Conservation (phyloP, 2,329 filamentous ascomycete species). For the Apiospora marii region DNA sequence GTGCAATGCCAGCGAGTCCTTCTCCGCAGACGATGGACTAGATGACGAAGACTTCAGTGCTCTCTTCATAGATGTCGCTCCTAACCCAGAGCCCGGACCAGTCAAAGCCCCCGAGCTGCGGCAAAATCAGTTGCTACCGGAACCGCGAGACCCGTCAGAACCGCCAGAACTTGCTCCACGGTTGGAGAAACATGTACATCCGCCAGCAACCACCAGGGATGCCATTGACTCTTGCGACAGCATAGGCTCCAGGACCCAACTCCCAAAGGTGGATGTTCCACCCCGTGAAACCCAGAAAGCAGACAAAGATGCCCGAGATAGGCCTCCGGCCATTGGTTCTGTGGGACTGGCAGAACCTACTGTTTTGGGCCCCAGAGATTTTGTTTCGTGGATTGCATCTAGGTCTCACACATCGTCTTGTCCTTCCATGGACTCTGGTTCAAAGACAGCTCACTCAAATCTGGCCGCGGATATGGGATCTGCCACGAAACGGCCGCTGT, state of each 20-base stretch:
- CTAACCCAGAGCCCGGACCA: neutral
- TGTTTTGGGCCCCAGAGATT: neutral
- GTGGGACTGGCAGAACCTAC: neutral
- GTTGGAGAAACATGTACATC: neutral
- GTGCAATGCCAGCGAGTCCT: slow-evolving; percentile 24
- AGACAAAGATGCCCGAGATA: neutral
- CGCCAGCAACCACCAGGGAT: neutral
- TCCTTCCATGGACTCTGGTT: neutral
- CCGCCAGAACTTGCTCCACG: slow-evolving; percentile 30
- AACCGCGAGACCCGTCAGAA: slow-evolving; percentile 24
- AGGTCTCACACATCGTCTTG: neutral
- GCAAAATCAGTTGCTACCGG: slow-evolving; percentile 9
- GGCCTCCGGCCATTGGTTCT: neutral
- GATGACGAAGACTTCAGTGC: slow-evolving; percentile 23
- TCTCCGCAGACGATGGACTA: slow-evolving; percentile 27
- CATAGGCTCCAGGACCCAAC: neutral
- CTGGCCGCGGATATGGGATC: neutral
- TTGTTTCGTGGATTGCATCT: neutral
- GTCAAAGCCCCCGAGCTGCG: neutral
- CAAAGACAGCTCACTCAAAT: neutral
- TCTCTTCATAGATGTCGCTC: neutral
- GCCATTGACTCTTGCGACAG: no score
- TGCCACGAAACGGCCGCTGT: neutral
- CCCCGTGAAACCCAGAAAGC: neutral
- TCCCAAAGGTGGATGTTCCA: neutral